Percentiles rank a stretch among this genome's conserved stretches.
Conservation (phyloP, 73 alveolate genomes). For the Tetrahymena borealis region DNA sequence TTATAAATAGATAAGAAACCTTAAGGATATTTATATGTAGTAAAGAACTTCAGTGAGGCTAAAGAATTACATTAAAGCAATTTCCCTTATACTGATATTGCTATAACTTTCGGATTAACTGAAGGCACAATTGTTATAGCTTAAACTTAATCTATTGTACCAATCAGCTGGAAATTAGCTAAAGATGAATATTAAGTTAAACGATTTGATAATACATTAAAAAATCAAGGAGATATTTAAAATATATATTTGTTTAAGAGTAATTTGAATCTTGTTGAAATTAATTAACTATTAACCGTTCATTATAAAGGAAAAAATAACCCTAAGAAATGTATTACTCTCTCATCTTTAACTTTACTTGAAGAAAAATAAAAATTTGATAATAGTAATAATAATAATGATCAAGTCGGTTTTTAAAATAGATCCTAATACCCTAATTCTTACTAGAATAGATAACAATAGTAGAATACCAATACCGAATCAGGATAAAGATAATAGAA, state of each 20-base stretch:
- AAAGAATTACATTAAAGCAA: not conserved
- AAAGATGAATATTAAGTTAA: not conserved
- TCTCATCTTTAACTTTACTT: not conserved
- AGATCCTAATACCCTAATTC: not conserved
- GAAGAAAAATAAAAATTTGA: not conserved
- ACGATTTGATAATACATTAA: not conserved
- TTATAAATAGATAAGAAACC: too few relatives aligned
- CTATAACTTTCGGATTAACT: not conserved
- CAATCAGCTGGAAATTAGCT: not conserved
- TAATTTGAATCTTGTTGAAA: not conserved
- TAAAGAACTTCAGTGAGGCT: not conserved
- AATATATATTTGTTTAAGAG: not conserved
- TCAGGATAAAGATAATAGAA: too few relatives aligned
- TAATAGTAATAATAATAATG: not conserved
- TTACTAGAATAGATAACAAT: not conserved
- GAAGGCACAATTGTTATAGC: not conserved
- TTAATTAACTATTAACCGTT: not conserved
- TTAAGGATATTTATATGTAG: not conserved
- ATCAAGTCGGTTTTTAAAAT: not conserved
- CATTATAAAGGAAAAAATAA: not conserved
- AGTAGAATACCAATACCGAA: too few relatives aligned
- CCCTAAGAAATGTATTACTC: not conserved
- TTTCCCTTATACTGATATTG: not conserved
- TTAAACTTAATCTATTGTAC: not conserved
- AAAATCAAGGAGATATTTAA: not conserved